These are phyloP conservation scores for Fomitopsis serialis DNA, from an alignment of 768 basidiomycete species.

Conservation along the genomic window DNA sequence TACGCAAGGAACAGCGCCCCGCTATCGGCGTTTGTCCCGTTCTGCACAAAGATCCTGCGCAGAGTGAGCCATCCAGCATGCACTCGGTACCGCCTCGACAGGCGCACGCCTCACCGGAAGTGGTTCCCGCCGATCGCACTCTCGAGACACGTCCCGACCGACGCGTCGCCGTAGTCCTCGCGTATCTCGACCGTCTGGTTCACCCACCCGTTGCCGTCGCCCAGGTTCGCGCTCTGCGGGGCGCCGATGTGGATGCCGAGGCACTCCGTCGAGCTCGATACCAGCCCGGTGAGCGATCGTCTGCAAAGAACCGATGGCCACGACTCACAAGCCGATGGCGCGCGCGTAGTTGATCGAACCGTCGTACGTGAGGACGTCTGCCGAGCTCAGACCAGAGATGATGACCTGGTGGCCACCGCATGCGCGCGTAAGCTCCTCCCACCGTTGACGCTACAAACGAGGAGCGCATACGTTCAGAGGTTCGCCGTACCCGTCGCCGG, in stretches of 20 bases:
- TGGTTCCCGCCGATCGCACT: constrained; percentile 40
- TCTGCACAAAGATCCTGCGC: constrained; percentile 24
- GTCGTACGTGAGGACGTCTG: constrained; percentile 47
- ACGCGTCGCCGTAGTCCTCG: constrained; percentile 33
- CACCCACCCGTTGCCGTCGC: constrained; percentile 40
- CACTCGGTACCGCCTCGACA: background rate
- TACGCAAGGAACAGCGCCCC: constrained; percentile 32
- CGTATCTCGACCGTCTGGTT: constrained; percentile 41
- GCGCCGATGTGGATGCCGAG: constrained; percentile 28
- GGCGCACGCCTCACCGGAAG: constrained; percentile 29
- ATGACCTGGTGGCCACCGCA: too few species aligned
- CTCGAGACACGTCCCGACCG: constrained; percentile 37
- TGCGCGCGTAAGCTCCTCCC: background rate
- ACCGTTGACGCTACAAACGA: background rate
- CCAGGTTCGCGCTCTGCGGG: constrained; percentile 39
- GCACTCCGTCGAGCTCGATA: constrained; percentile 28
- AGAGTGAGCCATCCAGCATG: background rate
- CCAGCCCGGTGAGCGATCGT: background rate
- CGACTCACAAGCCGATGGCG: constrained; percentile 55
- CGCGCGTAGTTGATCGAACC: constrained; percentile 55
- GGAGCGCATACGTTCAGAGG: constrained; percentile 37
- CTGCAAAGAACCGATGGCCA: background rate
- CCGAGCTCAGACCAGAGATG: constrained; percentile 57
- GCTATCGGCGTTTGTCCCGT: constrained; percentile 23
- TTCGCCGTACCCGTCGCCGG: constrained; percentile 35